Evolutionary conservation across 495 filamentous ascomycete genomes (phyloP), one percentile per base, ranked within the genome.

Genomic region (Podospora didyma): DNA sequence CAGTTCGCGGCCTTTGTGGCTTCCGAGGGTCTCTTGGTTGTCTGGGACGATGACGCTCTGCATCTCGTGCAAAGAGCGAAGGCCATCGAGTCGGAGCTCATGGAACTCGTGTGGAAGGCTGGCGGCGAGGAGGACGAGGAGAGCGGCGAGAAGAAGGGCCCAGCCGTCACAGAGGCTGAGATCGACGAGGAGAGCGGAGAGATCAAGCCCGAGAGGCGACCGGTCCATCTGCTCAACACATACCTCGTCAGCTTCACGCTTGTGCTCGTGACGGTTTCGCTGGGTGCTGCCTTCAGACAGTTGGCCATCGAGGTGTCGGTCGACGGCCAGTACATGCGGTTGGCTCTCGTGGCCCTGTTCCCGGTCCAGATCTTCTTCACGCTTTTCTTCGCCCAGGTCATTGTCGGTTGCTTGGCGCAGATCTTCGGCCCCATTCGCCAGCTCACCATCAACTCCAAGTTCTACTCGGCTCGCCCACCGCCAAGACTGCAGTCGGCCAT

Each of bases 341-440:
- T 90, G 22, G 82, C 78, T 19, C 82, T 91, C 52, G 58, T 89
- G 3, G 77, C 73, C 0, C 65, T 90, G 22, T 77, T 82, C 50
- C 88, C 87, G 3, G 74, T 90, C 17, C 88, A 90, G 67, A 77
- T 90, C 52, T 91, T 90, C 76, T 90, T 91, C 73, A 88, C 88
- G 16, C 73, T 91, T 62, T 89, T 89, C 72, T 89, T 89, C 63
- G 83, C 73, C 17, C 86, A 89, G 70, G 87, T 88, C 60, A 84
- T 90, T 56, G 73, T 89, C 53, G 87, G 88, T 42, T 89, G 86
- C 65, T 63, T 90, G 53, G 85, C 87, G 14, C 88, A 91, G 69
- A 80, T 85, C 50, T 83, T 91, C 53, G 88, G 88, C 16, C 88
- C 88, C 7, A 81, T 89, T 51, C 77, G 79, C 22, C 88, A 90